Evolutionary conservation across 257 asterid species (phyloP).

Genomic region (Cynanchum wilfordii): DNA sequence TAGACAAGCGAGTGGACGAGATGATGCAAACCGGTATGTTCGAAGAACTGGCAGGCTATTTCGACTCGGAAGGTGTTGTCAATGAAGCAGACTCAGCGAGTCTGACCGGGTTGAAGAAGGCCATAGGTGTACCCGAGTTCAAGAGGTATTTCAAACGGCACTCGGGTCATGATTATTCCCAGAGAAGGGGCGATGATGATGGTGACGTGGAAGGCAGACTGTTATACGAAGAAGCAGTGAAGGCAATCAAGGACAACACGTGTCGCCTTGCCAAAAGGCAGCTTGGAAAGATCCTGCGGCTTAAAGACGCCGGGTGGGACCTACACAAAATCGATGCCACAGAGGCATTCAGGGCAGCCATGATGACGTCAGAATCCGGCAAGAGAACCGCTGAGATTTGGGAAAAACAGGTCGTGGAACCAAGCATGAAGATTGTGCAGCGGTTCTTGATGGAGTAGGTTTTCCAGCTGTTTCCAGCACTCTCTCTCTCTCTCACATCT

Average conservation of each 20-base stretch:
- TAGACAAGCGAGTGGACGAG: slow-evolving; percentile 66
- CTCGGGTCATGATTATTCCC: background rate
- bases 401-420: slow-evolving; percentile 63
- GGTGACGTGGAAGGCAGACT: slow-evolving; percentile 20
- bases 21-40: slow-evolving; percentile 81
- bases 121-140: slow-evolving; percentile 89
- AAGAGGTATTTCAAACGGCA: slow-evolving; percentile 29
- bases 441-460: slow-evolving; percentile 81
- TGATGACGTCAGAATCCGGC: slow-evolving; percentile 31
- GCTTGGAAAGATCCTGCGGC: slow-evolving; percentile 56
- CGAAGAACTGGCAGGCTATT: slow-evolving; percentile 51
- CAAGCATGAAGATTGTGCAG: slow-evolving; percentile 85
- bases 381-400: slow-evolving; percentile 39
- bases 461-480: slow-evolving; percentile 59
- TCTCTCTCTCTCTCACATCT: slow-evolving; percentile 13
- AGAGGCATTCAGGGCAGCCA: slow-evolving; percentile 44
- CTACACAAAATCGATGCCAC: slow-evolving; percentile 74
- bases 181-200: slow-evolving; percentile 3
- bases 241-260: slow-evolving; percentile 73
- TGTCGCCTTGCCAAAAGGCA: slow-evolving; percentile 63
- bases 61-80: slow-evolving; percentile 17
- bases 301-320: slow-evolving; percentile 80
- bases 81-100: slow-evolving; percentile 26
- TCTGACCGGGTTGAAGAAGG: slow-evolving; percentile 52
- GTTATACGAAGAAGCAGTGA: slow-evolving; percentile 56